phyloP scores from a whole-genome alignment of 352 stramenopile genomes.

The Nothophytophthora sp. region DNA sequence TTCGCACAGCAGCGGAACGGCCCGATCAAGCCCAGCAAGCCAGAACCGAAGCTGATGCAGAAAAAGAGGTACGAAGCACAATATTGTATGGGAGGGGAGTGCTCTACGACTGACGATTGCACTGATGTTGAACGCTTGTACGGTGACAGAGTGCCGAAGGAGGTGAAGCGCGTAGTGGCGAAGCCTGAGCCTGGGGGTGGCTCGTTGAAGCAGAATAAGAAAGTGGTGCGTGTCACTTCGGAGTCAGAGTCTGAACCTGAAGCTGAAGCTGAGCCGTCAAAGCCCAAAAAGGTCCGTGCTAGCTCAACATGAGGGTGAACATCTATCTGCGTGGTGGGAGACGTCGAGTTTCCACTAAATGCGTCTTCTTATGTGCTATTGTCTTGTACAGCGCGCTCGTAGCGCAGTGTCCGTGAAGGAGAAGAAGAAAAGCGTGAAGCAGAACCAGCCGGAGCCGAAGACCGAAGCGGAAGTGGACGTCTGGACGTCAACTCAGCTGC shows the following conservation, averaged over 20 bases:
- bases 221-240: too few relatives aligned
- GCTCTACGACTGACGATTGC: neutral
- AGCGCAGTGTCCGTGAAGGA: too few relatives aligned
- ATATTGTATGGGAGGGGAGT: neutral
- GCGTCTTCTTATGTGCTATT: neutral
- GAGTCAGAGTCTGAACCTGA: constrained; percentile 2
- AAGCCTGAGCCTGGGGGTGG: too few relatives aligned
- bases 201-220: too few relatives aligned
- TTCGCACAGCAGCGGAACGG: constrained; percentile 16
- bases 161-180: neutral
- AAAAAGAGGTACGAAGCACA: neutral
- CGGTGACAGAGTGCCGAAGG: neutral
- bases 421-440: constrained; percentile 5
- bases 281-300: constrained; percentile 16
- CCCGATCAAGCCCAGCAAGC: constrained; percentile 1
- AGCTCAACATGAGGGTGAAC: too few relatives aligned
- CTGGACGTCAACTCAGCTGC: constrained; percentile 53
- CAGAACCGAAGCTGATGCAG: constrained; percentile 1
- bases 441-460: constrained; percentile 24
- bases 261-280: constrained; percentile 13
- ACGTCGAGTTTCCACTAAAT: neutral
- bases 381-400: neutral
- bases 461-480: constrained; percentile 26
- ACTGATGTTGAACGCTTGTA: neutral
- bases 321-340: neutral